A percentile compares a stretch with the other conserved stretches of the same genome.
Evolutionary conservation across 2,329 filamentous ascomycete genomes (phyloP).

Genomic region (Microsporum canis): DNA sequence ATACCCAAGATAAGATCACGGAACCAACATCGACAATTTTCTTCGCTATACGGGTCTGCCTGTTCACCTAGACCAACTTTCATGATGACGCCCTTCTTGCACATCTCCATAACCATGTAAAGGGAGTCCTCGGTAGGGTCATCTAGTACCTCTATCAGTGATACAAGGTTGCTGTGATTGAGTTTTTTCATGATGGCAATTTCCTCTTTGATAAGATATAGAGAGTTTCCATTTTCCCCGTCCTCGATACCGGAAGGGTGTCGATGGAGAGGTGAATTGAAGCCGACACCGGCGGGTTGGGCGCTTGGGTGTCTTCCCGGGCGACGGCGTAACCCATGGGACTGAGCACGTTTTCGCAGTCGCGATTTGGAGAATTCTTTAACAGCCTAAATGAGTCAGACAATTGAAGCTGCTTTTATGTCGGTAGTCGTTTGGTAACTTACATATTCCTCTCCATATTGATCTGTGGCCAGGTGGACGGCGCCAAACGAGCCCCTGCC

Average conservation of each 20-base stretch:
- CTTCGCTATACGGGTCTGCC: conserved; percentile 69
- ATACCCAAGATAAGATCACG: conserved; percentile 89
- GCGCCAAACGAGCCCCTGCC: conserved; percentile 92
- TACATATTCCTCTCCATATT: conserved; percentile 88
- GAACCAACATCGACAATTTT: conserved; percentile 82
- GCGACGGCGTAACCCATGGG: conserved; percentile 63
- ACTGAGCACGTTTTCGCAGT: conserved; percentile 79
- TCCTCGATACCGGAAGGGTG: conserved; percentile 39
- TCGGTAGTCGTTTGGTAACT: conserved; percentile 25
- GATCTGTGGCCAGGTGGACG: conserved; percentile 80
- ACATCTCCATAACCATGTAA: conserved; percentile 99
- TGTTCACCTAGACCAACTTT: conserved; percentile 78
- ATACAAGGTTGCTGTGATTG: conserved; percentile 86
- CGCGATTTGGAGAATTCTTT: conserved; percentile 96
- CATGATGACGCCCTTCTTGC: conserved; percentile 95
- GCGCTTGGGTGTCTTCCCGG: conserved; percentile 42
- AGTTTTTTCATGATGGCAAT: conserved; percentile 99
- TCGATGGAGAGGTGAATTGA: conserved; percentile 54
- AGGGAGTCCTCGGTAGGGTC: conserved; percentile 91
- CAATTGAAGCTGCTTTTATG: not conserved
- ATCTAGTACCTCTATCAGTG: conserved; percentile 85
- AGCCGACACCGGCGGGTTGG: conserved; percentile 42
- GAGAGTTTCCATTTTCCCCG: conserved; percentile 52
- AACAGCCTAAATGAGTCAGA: conserved; percentile 53
- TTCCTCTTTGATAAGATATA: conserved; percentile 86